Evolutionary conservation across 2,329 filamentous ascomycete species (phyloP).

Genomic region (Colletotrichum sp.): DNA sequence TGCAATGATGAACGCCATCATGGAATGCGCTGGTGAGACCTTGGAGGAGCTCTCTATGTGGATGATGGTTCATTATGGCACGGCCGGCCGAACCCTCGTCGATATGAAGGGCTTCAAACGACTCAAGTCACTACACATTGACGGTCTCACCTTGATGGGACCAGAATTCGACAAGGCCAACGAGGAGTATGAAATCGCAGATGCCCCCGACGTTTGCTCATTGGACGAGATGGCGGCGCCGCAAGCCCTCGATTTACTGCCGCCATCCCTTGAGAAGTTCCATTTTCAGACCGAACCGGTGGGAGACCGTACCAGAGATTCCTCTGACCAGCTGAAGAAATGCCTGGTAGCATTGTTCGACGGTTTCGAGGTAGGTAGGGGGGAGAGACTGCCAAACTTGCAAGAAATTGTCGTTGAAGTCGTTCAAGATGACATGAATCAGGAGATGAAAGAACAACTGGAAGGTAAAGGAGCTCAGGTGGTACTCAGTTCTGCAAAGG

Average conservation of each 20-base stretch:
- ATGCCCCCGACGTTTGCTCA: not conserved
- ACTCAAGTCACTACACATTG: not conserved
- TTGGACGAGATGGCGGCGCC: not conserved
- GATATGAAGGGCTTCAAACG: not conserved
- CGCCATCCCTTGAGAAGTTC: not conserved
- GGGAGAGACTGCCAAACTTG: not conserved
- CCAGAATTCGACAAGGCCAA: not conserved
- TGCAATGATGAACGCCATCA: not conserved
- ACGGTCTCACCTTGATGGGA: not conserved
- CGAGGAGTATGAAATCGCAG: not conserved
- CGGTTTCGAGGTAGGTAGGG: not conserved
- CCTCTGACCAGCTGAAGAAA: not conserved
- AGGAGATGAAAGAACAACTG: not conserved
- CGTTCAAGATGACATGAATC: not conserved
- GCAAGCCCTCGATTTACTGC: not conserved
- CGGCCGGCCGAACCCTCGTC: not conserved
- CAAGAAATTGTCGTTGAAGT: not conserved
- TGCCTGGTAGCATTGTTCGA: not conserved
- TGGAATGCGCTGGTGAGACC: not conserved
- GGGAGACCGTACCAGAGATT: not conserved
- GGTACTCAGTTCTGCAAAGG: not conserved
- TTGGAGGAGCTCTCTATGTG: not conserved
- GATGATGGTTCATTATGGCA: not conserved
- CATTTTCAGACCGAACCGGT: not conserved
- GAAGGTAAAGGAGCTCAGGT: not conserved